phyloP scores from a whole-genome alignment of 2,329 filamentous ascomycete species.

The Ophiocordyceps camponoti-rufipedis region DNA sequence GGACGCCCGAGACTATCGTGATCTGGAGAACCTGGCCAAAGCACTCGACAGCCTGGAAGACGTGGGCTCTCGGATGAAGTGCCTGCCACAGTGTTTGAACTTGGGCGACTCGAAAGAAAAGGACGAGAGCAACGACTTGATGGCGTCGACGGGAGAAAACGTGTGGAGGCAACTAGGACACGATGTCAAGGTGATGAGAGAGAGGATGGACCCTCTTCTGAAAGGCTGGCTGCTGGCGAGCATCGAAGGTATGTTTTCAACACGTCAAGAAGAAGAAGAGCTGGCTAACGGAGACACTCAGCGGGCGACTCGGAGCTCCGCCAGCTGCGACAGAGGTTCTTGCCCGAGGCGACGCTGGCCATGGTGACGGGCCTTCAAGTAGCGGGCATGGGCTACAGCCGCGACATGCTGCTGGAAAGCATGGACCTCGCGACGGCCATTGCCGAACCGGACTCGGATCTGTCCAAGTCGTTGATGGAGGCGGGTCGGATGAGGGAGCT shows the following conservation, averaged over 20 bases:
- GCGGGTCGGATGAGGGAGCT: conserved; percentile 57
- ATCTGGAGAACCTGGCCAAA: conserved; percentile 49
- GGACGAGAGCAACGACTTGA: conserved; percentile 3
- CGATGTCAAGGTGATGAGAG: conserved; percentile 34
- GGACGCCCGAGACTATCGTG: conserved; percentile 44
- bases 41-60: conserved; percentile 51
- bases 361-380: conserved; percentile 71
- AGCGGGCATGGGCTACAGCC: conserved; percentile 53
- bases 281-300: not conserved
- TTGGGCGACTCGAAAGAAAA: not conserved
- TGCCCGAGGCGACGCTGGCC: conserved; percentile 72
- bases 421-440: conserved; percentile 72
- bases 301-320: conserved; percentile 40
- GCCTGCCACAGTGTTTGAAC: conserved; percentile 27
- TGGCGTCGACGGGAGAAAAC: conserved; percentile 17
- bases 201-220: conserved; percentile 41
- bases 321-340: conserved; percentile 54
- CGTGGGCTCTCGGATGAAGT: conserved; percentile 36
- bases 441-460: conserved; percentile 49
- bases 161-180: conserved; percentile 36
- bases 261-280: not conserved
- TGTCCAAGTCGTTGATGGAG: conserved; percentile 45
- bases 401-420: conserved; percentile 61
- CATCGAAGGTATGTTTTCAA: conserved; percentile 28
- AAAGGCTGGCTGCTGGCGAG: conserved; percentile 42